These are phyloP conservation scores for Neurospora tetrasperma DNA, from an alignment of 495 filamentous ascomycete genomes.

Conservation along the genomic window DNA sequence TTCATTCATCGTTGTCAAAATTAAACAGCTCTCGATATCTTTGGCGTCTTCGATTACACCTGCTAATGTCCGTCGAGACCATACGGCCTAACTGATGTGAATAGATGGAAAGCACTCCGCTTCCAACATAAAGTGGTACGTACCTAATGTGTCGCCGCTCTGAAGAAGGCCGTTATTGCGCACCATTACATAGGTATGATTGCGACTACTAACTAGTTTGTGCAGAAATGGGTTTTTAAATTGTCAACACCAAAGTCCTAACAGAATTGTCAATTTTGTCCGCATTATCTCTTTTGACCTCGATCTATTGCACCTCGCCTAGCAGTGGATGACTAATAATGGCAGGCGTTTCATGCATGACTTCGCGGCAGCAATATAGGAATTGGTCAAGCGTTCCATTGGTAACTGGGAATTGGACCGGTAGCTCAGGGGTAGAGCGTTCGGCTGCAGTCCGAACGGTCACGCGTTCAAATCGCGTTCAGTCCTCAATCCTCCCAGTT, in stretches of 20 bases:
- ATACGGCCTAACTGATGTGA: too few species aligned
- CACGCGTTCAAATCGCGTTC: not conserved
- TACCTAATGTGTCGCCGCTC: too few species aligned
- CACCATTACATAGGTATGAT: not conserved
- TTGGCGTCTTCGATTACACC: not conserved
- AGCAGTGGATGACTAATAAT: not conserved
- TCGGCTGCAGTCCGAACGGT: too few species aligned
- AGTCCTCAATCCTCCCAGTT: not conserved
- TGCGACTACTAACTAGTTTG: not conserved
- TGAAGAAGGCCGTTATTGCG: too few species aligned
- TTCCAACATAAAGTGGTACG: too few species aligned
- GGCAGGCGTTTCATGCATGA: not conserved
- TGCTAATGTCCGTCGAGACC: not conserved
- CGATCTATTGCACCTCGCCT: not conserved
- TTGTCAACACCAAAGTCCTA: too few species aligned
- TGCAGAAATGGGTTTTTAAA: too few species aligned
- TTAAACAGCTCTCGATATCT: too few species aligned
- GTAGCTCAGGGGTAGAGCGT: not conserved
- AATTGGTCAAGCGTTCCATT: fast-evolving
- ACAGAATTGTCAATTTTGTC: not conserved
- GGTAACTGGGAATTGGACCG: not conserved
- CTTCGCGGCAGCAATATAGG: not conserved
- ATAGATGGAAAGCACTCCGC: too few species aligned
- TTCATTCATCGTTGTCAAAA: not conserved
- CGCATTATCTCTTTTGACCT: not conserved